Conservation (phyloP, 352 stramenopile genomes). For the Phytophthora pini region DNA sequence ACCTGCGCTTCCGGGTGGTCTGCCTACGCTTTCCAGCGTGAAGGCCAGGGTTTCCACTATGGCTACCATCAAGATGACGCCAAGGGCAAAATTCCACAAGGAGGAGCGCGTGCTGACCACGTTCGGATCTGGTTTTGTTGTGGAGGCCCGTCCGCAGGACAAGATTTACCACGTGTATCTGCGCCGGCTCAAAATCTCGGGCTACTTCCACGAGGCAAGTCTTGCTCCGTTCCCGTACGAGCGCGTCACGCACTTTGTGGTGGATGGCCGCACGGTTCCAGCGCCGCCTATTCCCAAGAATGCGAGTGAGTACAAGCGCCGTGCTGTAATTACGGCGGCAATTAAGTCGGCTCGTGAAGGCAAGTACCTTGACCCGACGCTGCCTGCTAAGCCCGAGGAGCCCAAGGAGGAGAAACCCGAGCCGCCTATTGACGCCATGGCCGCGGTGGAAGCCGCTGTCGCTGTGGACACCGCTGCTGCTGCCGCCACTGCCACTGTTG, state of each 20-base stretch:
- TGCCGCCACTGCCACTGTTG: conserved; percentile 19
- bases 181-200: conserved; percentile 71
- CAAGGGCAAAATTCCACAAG: conserved; percentile 75
- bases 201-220: conserved; percentile 77
- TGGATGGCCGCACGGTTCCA: conserved; percentile 74
- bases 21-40: conserved; percentile 74
- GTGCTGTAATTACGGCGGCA: conserved; percentile 69
- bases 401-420: conserved; percentile 19
- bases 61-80: conserved; percentile 69
- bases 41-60: conserved; percentile 76
- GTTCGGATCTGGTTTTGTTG: conserved; percentile 84
- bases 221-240: conserved; percentile 83
- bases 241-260: conserved; percentile 85
- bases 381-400: conserved; percentile 22
- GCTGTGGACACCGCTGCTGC: conserved; percentile 22
- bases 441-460: conserved; percentile 29
- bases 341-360: conserved; percentile 64
- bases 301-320: conserved; percentile 69
- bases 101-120: conserved; percentile 78
- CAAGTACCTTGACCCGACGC: conserved; percentile 31
- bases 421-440: conserved; percentile 28
- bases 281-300: conserved; percentile 74
- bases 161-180: conserved; percentile 85
- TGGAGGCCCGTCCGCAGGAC: conserved; percentile 59
- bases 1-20: conserved; percentile 40